These are phyloP conservation scores for Grifola frondosa DNA, from an alignment of 1,284 basidiomycete genomes.

Conservation along the genomic window DNA sequence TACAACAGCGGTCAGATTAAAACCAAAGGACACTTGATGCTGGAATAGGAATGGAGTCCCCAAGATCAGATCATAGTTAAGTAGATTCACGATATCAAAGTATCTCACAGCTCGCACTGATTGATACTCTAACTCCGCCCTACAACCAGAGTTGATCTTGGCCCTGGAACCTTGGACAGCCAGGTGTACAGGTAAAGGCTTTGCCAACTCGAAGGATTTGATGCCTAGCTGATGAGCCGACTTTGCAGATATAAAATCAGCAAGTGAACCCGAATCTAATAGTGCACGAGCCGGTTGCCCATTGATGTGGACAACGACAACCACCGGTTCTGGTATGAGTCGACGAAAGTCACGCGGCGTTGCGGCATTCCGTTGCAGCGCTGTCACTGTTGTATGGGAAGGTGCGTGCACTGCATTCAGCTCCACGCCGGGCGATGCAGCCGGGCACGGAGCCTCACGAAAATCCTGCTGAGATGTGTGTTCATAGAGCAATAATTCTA, in stretches of 20 bases:
- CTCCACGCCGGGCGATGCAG: not conserved
- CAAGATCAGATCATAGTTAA: slow-evolving; percentile 29
- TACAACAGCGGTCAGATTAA: slow-evolving; percentile 21
- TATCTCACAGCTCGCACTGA: slow-evolving; percentile 21
- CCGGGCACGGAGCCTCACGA: not conserved
- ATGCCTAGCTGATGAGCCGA: slow-evolving; percentile 36
- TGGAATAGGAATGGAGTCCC: slow-evolving; percentile 30
- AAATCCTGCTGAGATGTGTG: not conserved
- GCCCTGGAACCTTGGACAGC: slow-evolving; percentile 33
- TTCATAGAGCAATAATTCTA: not conserved
- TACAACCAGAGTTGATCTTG: slow-evolving; percentile 30
- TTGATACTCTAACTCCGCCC: slow-evolving; percentile 27
- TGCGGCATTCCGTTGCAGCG: slow-evolving; percentile 9
- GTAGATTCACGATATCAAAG: slow-evolving; percentile 34
- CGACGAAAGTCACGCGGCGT: slow-evolving; percentile 7
- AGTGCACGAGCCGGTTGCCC: slow-evolving; percentile 32
- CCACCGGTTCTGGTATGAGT: slow-evolving; percentile 13
- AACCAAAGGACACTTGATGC: slow-evolving; percentile 19
- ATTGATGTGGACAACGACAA: slow-evolving; percentile 34
- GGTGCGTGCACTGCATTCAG: not conserved
- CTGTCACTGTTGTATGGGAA: not conserved
- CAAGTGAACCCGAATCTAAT: slow-evolving; percentile 37
- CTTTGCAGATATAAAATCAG: slow-evolving; percentile 39
- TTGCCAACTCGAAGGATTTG: slow-evolving; percentile 16
- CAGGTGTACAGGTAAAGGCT: slow-evolving; percentile 31